These are phyloP conservation scores for Cronartium quercuum DNA, from an alignment of 1,284 basidiomycete genomes.

Conservation along the genomic window DNA sequence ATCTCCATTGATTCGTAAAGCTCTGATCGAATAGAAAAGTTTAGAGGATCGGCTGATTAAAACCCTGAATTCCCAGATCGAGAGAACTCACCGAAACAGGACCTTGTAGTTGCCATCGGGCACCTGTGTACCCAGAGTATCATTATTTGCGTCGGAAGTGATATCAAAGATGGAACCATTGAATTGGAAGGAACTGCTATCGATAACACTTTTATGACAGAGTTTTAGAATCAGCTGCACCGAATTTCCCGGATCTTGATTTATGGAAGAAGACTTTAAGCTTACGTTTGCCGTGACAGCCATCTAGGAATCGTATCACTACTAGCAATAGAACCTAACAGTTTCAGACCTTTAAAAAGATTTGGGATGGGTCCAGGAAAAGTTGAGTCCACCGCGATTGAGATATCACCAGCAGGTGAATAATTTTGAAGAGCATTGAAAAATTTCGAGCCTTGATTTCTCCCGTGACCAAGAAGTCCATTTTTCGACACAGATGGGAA, in stretches of 20 bases:
- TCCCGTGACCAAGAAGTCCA: not conserved
- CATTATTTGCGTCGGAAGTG: not conserved
- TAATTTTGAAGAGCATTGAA: not conserved
- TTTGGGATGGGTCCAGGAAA: conserved; percentile 16
- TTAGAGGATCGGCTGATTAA: not conserved
- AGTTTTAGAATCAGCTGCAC: too few relatives aligned
- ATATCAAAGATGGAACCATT: conserved; percentile 22
- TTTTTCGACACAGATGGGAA: not conserved
- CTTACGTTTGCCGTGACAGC: conserved; percentile 35
- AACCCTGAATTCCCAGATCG: not conserved
- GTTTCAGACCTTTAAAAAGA: conserved; percentile 2
- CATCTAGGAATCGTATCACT: conserved; percentile 20
- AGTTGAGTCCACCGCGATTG: not conserved
- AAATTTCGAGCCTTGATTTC: not conserved
- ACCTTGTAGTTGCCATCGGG: conserved; percentile 29
- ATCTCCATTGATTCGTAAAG: conserved; percentile 27
- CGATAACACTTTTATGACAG: not conserved
- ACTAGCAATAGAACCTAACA: conserved; percentile 25
- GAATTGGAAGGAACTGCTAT: conserved; percentile 19
- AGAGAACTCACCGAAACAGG: conserved; percentile 21
- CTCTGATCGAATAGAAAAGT: not conserved
- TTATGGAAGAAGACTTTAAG: not conserved
- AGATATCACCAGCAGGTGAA: not conserved
- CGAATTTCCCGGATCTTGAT: not conserved
- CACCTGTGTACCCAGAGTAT: not conserved